Evolutionary conservation across 1,139 yeast species (phyloP), one percentile per base, ranked within the genome.

Genomic region (Debaryomyces sp.): DNA sequence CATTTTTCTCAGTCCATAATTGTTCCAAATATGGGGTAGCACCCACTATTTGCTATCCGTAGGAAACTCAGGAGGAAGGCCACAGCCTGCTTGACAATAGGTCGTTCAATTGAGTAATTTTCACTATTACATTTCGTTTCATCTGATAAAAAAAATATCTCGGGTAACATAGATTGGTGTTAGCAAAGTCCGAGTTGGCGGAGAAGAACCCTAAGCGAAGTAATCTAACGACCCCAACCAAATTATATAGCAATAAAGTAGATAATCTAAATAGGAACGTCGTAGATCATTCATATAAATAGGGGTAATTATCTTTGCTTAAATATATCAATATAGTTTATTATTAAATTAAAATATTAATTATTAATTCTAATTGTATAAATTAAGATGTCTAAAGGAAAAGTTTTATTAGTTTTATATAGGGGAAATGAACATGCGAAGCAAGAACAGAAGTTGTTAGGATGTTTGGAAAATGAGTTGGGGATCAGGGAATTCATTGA

Each of bases 381-480:
- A 37, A 13, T 17, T 10, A 13, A 23, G n/a, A 37, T 50, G 54
- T 47, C 54, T 23, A 54, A 53, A 38, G 55, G 77, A 58, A 79
- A 80, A 58, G 79, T 82, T 47, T 75, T 82, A 56, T 69, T 82
- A 50, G 85, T 81, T 44, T 75, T 82, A 56, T 82, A 83, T 71
- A 64, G 68, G 52, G 86, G 84, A 47, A 76, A 77, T 33, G 62
- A 71, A 36, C 87, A 83, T 62, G 90, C 91, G 50, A 55, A 63
- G 44, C 81, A 85, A 57, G 87, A 84, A 61, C 72, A 80, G 45
- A 75, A 75, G 54, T 77, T 88, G 51, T 75, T 85, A 50, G 96
- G 96, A 23, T 78, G 87, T 53, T 77, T 83, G 54, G 94, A 87
- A 67, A 87, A 87, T 64, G 92, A 87, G 60, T 78, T 88, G 50